Evolutionary conservation across 495 filamentous ascomycete species (phyloP), one percentile per base, ranked within the genome.

Genomic region (Aspergillus leporis): DNA sequence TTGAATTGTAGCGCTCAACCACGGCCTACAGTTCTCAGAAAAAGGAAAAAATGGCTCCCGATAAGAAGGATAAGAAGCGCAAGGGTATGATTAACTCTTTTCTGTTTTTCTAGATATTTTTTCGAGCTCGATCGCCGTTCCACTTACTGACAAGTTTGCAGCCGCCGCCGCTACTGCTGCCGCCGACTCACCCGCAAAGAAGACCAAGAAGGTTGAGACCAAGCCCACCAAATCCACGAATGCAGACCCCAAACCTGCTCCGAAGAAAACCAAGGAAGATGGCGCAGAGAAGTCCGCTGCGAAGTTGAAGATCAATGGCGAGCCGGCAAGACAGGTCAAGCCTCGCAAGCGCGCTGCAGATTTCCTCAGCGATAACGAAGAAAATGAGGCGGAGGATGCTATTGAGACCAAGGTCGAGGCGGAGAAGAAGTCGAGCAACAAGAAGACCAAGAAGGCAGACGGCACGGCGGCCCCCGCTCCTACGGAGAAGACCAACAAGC

Each of bases 11-110:
- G 41, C 54, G 49, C 54, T 60, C 51, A 47, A 61, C 53, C 34
- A 64, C 63, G 63, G 53, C 47, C 48, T 72, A 58, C 64, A 60
- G 67, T 63, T 63, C 50, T 52, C 56, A 38, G 60, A 55, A 59
- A 61, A 53, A 51, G 48, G 19, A 61, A 50, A 76, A 65, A 74
- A 92, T 92, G 89, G 86, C 88, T 32, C 82, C 86, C 53, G 87
- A 88, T 67, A 78, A 82, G 58, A 87, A 86, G 60, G 79, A 78
- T 56, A 89, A 85, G 68, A 91, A 91, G 78, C 80, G 86, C 68
- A 92, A 90, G 79, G 82, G 90, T 90, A 79, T 54, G 76, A 72
- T 40, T 19, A 41, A 49, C 6, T 25, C 57, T 53, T 31, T 1
- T 50, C 23, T 60, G 60, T 54, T 28, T 38, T 22, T 55, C 50